These are phyloP conservation scores for Gossypium herbaceum DNA, from an alignment of 345 rosid species.

Conservation along the genomic window DNA sequence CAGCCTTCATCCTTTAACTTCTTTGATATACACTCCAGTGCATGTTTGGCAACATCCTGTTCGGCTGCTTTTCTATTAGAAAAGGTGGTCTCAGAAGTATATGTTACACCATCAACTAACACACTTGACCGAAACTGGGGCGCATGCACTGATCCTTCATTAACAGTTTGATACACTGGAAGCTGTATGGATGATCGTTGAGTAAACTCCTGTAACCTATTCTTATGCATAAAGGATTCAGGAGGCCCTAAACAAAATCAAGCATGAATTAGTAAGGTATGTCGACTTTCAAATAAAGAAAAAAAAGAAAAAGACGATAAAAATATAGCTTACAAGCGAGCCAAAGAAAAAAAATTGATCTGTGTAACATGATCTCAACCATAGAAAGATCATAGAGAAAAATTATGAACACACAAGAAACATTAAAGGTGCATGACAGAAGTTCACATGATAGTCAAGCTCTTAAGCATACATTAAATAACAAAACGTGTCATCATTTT, in stretches of 20 bases:
- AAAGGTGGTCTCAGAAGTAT: slow-evolving; percentile 32
- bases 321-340: neutral
- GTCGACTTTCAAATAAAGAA: neutral
- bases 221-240: slow-evolving; percentile 25
- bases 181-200: slow-evolving; percentile 33
- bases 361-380: neutral
- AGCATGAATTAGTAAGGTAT: neutral
- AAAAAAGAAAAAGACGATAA: neutral
- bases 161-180: slow-evolving; percentile 25
- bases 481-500: neutral
- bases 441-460: neutral
- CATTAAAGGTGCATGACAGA: neutral
- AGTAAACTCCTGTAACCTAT: slow-evolving; percentile 34
- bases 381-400: neutral
- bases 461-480: neutral
- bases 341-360: neutral
- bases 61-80: slow-evolving; percentile 37
- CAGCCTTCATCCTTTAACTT: slow-evolving; percentile 31
- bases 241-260: neutral
- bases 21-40: slow-evolving; percentile 27
- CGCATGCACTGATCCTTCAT: slow-evolving; percentile 30
- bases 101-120: slow-evolving; percentile 28
- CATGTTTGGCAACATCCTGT: slow-evolving; percentile 43
- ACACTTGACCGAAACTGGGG: slow-evolving; percentile 40
- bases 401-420: neutral